Conservation (phyloP, 495 filamentous ascomycete species). For the Penicillium mononematosum region DNA sequence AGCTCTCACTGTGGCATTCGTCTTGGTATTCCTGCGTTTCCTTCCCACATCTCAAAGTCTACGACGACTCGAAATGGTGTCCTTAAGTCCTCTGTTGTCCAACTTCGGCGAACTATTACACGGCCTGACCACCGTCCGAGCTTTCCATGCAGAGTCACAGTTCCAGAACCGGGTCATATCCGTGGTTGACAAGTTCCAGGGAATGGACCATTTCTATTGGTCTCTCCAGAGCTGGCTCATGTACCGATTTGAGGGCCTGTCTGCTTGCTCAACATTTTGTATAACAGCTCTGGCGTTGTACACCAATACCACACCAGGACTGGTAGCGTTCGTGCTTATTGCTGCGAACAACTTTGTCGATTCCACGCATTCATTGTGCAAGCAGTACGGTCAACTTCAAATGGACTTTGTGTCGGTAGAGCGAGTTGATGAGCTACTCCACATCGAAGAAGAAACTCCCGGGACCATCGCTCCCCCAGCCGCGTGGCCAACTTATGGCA, state of each 20-base stretch:
- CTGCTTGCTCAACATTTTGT: slow-evolving; percentile 66
- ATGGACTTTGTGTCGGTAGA: slow-evolving; percentile 91
- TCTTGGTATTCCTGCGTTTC: slow-evolving; percentile 68
- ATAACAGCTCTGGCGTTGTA: slow-evolving; percentile 69
- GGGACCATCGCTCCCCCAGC: slow-evolving; percentile 67
- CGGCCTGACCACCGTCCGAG: slow-evolving; percentile 74
- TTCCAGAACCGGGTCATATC: slow-evolving; percentile 75
- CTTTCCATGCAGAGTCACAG: slow-evolving; percentile 67
- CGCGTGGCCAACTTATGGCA: slow-evolving; percentile 67
- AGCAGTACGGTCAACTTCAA: slow-evolving; percentile 74
- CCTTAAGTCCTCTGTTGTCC: slow-evolving; percentile 75
- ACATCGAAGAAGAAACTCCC: slow-evolving; percentile 68
- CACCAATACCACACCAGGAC: slow-evolving; percentile 64
- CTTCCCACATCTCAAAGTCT: slow-evolving; percentile 80
- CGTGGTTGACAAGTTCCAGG: slow-evolving; percentile 79
- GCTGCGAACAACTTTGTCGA: slow-evolving; percentile 52
- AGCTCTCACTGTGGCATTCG: slow-evolving; percentile 59
- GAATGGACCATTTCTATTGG: slow-evolving; percentile 94
- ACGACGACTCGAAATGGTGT: slow-evolving; percentile 79
- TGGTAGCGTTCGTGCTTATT: slow-evolving; percentile 69
- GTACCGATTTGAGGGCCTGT: slow-evolving; percentile 72
- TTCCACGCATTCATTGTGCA: slow-evolving; percentile 70
- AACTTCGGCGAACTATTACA: slow-evolving; percentile 81
- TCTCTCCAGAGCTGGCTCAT: slow-evolving; percentile 77
- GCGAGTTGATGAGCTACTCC: slow-evolving; percentile 72